Evolutionary conservation across 2,329 filamentous ascomycete species (phyloP).

Genomic region (Colletotrichum liriopes): DNA sequence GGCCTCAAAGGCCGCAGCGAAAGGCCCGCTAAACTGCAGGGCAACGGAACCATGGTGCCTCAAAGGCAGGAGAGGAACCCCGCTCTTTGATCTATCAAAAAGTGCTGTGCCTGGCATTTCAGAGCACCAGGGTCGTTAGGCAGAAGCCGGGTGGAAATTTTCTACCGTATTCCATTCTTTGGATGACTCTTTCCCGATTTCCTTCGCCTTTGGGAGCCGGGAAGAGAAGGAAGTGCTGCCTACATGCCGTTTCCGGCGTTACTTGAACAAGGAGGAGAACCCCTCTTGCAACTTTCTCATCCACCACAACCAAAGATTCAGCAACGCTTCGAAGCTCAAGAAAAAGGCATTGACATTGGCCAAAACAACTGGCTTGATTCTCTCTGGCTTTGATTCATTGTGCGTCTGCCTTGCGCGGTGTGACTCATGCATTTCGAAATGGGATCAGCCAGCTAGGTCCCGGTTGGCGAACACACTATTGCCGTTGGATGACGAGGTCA

Average conservation of each 20-base stretch:
- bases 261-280: background rate
- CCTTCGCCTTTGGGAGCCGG: background rate
- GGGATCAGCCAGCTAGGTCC: background rate
- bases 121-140: background rate
- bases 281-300: background rate
- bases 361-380: background rate
- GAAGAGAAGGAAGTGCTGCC: background rate
- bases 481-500: background rate
- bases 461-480: background rate
- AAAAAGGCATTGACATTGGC: background rate
- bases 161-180: background rate
- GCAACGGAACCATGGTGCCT: background rate
- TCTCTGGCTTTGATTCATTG: background rate
- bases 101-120: background rate
- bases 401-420: background rate
- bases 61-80: background rate
- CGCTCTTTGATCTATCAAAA: background rate
- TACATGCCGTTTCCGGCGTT: background rate
- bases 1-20: conserved; percentile 17
- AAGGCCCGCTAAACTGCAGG: conserved; percentile 8
- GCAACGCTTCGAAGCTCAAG: background rate
- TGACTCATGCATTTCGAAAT: background rate
- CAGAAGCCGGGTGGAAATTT: background rate
- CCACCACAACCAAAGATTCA: background rate
- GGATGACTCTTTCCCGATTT: background rate